Conservation (phyloP, 495 filamentous ascomycete genomes). For the Baudoinia panamericana region DNA sequence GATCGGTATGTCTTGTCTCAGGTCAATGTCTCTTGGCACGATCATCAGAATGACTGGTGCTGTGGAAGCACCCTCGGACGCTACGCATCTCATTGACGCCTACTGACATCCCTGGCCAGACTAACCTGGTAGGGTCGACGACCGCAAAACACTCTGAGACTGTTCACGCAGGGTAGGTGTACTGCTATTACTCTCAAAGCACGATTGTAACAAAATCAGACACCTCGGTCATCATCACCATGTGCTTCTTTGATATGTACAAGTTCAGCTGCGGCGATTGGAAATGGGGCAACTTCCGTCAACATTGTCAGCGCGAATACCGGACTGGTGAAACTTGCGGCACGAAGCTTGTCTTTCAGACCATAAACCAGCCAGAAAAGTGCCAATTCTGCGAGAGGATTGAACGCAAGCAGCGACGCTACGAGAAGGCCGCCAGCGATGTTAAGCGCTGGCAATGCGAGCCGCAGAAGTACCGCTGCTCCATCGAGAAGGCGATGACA, state of each 20-base stretch:
- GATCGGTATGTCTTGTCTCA: no score
- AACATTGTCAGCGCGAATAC: slow-evolving; percentile 93
- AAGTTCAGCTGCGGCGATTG: slow-evolving; percentile 68
- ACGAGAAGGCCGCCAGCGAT: slow-evolving; percentile 16
- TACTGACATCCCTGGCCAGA: no score
- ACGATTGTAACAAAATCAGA: no score
- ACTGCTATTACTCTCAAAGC: no score
- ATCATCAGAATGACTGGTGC: no score
- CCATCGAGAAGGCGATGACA: slow-evolving; percentile 14
- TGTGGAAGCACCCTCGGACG: no score
- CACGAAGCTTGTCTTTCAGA: slow-evolving; percentile 74
- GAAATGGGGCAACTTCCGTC: slow-evolving; percentile 90
- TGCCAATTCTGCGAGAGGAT: slow-evolving; percentile 88
- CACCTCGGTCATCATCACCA: no score
- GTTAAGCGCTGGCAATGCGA: slow-evolving; percentile 14
- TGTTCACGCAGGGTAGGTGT: no score
- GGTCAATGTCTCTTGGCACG: no score
- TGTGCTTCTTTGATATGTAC: slow-evolving; percentile 56
- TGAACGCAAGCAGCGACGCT: slow-evolving; percentile 67
- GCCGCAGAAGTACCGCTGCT: slow-evolving; percentile 8
- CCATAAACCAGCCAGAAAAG: slow-evolving; percentile 42
- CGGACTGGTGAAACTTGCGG: slow-evolving; percentile 97
- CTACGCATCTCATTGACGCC: no score
- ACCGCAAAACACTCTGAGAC: no score
- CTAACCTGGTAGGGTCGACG: no score